Percentiles rank a stretch among this genome's conserved stretches.
Evolutionary conservation across 345 rosid genomes (phyloP).

Genomic region (Aegle marmelos): DNA sequence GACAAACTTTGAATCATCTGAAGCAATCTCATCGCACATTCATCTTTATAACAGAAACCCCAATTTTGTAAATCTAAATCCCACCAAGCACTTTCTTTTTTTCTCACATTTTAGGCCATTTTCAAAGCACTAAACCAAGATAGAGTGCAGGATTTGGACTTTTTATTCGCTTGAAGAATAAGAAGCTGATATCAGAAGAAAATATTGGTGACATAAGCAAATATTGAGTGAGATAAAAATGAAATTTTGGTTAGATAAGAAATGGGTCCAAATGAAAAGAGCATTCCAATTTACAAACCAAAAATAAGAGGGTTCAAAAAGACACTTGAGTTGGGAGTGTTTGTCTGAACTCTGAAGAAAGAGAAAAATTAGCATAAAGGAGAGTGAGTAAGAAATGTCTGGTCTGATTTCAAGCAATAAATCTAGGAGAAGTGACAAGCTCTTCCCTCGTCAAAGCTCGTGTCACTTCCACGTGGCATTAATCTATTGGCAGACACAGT

Average conservation of each 20-base stretch:
- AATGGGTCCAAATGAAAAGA: not conserved
- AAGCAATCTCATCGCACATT: constrained; percentile 17
- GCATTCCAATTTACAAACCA: not conserved
- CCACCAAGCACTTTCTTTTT: constrained; percentile 17
- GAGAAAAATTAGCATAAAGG: not conserved
- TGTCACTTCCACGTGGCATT: constrained; percentile 19
- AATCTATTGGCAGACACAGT: not conserved
- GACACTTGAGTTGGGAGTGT: not conserved
- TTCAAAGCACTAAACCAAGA: not conserved
- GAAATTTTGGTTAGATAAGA: constrained; percentile 6
- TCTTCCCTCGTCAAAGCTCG: constrained; percentile 9
- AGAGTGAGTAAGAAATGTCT: constrained; percentile 16
- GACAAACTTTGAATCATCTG: constrained; percentile 7
- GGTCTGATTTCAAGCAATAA: constrained; percentile 30
- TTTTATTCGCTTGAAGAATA: not conserved
- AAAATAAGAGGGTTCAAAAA: not conserved
- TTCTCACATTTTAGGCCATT: not conserved
- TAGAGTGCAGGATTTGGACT: not conserved
- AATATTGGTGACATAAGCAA: constrained; percentile 25
- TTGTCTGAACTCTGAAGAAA: not conserved
- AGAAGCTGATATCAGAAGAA: constrained; percentile 8
- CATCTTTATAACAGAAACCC: constrained; percentile 1
- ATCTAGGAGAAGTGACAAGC: constrained; percentile 15
- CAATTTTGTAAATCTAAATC: constrained; percentile 13
- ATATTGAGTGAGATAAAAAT: not conserved